Base-by-base conservation (phyloP, 2,329 filamentous ascomycete species). In the Talaromyces atroroseus region DNA sequence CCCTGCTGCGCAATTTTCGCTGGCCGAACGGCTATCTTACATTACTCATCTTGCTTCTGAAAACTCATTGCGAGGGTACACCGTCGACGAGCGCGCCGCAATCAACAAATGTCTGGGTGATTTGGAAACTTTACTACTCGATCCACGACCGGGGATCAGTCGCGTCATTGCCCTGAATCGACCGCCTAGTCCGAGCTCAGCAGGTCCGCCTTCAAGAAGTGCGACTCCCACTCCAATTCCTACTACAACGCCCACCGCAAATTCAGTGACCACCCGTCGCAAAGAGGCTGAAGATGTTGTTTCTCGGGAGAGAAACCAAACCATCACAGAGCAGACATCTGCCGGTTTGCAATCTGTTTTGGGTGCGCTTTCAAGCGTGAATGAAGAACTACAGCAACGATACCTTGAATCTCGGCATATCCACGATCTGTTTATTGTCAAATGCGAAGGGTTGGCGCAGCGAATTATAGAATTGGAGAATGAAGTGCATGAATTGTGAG, bases 381-480 rank as follows among this genome's bases (percentile, higher is more conserved):
- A 66, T 40, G 40, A 40, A 2, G 63, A 70, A 36, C 50, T 71
- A 12, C 56, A 63, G 26, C 54, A 61, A 54, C 64, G 62, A 60
- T 75, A 58, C 47, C 48, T 54, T 29, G 66, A 73, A 56, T 63
- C 65, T 3, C 62, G 83, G 76, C 82, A 86, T 61, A 84, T 88
- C 57, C 83, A 87, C 64, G 76, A 76, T 23, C 69, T 87, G 32
- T 78, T 87, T 21, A 76, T 84, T 52, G 78, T 78, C 44, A 79
- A 82, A 59, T 78, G 82, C 57, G 80, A 86, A 65, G 76, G 75
- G 38, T 78, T 84, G 51, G 78, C 80, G 44, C 75, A 82, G 60
- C 80, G 80, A 52, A 82, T 87, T 57, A 74, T 83, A 23, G 80
- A 82, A 57, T 75, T 88, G 14, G 82, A 87, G 63, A 77, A 77